Conservation (phyloP, 306 rosid genomes). For the Prinsepia uniflora region DNA sequence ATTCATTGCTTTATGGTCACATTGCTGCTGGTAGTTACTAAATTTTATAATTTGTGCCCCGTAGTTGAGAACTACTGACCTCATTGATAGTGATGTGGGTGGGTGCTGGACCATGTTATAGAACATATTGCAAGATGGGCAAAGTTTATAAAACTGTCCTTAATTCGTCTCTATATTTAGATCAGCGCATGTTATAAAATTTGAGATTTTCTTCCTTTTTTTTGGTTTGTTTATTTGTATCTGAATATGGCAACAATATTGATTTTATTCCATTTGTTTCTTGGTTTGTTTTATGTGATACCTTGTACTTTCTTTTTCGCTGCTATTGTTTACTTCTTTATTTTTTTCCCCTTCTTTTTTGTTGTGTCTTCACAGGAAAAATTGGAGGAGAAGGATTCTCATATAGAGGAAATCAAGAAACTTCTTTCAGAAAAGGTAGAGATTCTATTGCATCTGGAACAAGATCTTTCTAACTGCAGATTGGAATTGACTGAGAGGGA, state of each 20-base stretch:
- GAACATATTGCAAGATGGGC: neutral
- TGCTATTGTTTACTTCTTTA: neutral
- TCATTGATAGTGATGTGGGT: neutral
- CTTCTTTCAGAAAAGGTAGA: slow-evolving; percentile 54
- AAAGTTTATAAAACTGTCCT: neutral
- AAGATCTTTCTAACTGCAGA: slow-evolving; percentile 60
- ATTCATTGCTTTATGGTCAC: neutral
- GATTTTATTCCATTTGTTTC: neutral
- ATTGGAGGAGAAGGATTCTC: slow-evolving; percentile 60
- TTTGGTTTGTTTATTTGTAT: neutral
- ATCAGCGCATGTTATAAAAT: neutral
- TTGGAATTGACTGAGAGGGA: slow-evolving; percentile 59
- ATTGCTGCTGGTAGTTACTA: neutral
- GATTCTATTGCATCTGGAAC: slow-evolving; percentile 50
- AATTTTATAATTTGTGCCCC: too few relatives aligned
- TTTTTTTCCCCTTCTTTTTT: neutral
- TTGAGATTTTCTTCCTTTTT: neutral
- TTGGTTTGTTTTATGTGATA: neutral
- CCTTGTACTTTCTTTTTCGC: neutral
- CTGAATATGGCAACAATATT: neutral
- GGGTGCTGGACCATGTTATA: neutral
- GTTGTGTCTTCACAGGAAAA: slow-evolving; percentile 44
- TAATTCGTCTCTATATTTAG: neutral
- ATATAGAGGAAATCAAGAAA: slow-evolving; percentile 50
- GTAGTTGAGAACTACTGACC: neutral